Percentiles rank a stretch among this genome's conserved stretches.
Evolutionary conservation across 495 filamentous ascomycete species (phyloP).

Genomic region (Achaetomiella virescens): DNA sequence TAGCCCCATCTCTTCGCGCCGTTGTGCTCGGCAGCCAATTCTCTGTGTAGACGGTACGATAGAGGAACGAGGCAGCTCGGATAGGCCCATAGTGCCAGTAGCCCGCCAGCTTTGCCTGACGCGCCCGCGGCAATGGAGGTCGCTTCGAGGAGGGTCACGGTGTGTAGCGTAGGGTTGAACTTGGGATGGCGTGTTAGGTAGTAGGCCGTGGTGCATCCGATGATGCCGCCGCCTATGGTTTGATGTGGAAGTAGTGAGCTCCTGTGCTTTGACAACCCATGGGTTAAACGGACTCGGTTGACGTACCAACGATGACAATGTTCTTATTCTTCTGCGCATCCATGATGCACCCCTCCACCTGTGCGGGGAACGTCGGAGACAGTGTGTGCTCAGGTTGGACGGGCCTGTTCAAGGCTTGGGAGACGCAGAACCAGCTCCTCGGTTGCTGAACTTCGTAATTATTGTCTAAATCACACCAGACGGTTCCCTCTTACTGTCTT

Average conservation of each 20-base stretch:
- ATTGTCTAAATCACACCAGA: no score
- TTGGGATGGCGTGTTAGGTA: slow-evolving; percentile 84
- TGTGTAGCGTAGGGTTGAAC: slow-evolving; percentile 68
- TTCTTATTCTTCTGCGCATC: slow-evolving; percentile 41
- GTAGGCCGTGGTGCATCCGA: slow-evolving; percentile 90
- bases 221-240: slow-evolving; percentile 77
- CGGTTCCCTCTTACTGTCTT: no score
- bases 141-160: slow-evolving; percentile 84
- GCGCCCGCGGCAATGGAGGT: slow-evolving; percentile 82
- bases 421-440: no score
- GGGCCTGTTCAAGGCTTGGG: no score
- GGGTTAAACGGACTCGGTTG: neutral
- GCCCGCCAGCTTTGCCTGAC: slow-evolving; percentile 90
- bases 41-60: slow-evolving; percentile 74
- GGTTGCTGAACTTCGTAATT: no score
- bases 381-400: no score
- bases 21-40: slow-evolving; percentile 78
- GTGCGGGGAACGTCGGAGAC: no score
- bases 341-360: slow-evolving; percentile 9
- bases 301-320: slow-evolving; percentile 64
- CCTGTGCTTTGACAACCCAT: neutral
- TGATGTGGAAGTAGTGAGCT: neutral
- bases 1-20: slow-evolving; percentile 87
- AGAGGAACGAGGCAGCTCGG: slow-evolving; percentile 78
- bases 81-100: slow-evolving; percentile 91